Percentiles rank a stretch among this genome's conserved stretches.
phyloP scores from a whole-genome alignment of 148 eudicot species.

The Nyssa sinensis region DNA sequence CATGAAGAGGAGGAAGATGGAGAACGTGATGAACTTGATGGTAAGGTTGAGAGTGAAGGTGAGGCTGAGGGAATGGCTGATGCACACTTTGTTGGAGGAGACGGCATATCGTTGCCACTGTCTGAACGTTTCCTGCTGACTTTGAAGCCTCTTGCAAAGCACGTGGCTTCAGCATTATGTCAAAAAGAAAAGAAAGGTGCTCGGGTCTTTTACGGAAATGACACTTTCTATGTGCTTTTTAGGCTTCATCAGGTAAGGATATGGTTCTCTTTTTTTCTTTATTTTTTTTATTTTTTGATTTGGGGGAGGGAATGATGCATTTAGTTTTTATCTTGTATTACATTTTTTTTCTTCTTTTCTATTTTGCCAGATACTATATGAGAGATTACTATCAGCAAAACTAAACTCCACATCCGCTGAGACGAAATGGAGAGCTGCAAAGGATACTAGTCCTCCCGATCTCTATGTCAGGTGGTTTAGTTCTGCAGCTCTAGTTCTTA shows the following conservation, averaged over 20 bases:
- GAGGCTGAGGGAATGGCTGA: conserved; percentile 65
- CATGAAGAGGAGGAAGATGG: conserved; percentile 74
- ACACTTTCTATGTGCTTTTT: conserved; percentile 71
- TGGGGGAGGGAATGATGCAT: not conserved
- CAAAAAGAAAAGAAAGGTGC: conserved; percentile 45
- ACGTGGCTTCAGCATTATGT: conserved; percentile 39
- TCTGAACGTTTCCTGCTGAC: conserved; percentile 53
- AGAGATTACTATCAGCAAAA: conserved; percentile 77
- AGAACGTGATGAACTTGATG: conserved; percentile 66
- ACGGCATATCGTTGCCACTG: conserved; percentile 39
- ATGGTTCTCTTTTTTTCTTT: not conserved
- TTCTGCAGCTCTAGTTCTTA: not conserved
- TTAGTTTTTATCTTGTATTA: not conserved
- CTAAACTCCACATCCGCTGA: conserved; percentile 49
- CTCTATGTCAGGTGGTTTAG: conserved; percentile 66
- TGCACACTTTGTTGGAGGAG: conserved; percentile 48
- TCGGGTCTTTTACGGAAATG: conserved; percentile 77
- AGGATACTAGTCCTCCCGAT: conserved; percentile 54
- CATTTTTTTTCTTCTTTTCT: conserved; percentile 6
- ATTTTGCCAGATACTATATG: conserved; percentile 63
- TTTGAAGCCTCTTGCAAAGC: conserved; percentile 73
- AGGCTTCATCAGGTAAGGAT: conserved; percentile 80
- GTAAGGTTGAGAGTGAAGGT: conserved; percentile 89
- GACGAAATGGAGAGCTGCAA: conserved; percentile 56
- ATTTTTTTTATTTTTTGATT: not conserved